Conservation (phyloP, 768 basidiomycete species). For the Termitomyces sp. region DNA sequence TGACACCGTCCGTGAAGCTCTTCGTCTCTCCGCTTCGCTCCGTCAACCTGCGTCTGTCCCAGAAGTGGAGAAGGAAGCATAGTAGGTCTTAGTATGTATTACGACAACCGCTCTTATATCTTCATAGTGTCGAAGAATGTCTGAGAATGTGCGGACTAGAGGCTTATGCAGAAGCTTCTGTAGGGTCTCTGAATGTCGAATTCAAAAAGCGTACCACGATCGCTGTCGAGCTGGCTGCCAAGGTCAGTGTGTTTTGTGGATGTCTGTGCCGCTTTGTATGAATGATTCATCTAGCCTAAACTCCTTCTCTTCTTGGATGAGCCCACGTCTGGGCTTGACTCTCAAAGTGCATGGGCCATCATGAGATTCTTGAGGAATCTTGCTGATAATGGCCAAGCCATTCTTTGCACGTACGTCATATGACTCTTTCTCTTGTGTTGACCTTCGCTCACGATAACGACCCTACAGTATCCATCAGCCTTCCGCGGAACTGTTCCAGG, state of each 20-base stretch:
- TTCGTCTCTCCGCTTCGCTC: constrained; percentile 73
- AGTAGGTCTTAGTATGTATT: constrained; percentile 39
- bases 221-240: constrained; percentile 69
- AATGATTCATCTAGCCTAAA: constrained; percentile 45
- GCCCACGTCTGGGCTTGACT: constrained; percentile 85
- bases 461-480: constrained; percentile 41
- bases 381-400: constrained; percentile 79
- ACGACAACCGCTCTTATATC: not conserved
- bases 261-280: not conserved
- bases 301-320: constrained; percentile 85
- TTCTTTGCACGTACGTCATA: constrained; percentile 73
- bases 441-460: not conserved
- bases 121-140: constrained; percentile 34
- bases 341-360: constrained; percentile 84
- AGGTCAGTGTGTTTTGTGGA: constrained; percentile 32
- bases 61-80: constrained; percentile 67
- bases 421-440: not conserved
- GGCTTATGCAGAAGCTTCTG: constrained; percentile 54
- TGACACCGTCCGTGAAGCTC: constrained; percentile 75
- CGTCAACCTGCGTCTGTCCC: constrained; percentile 69
- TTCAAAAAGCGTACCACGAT: constrained; percentile 55
- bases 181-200: constrained; percentile 48
- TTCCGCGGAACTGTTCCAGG: constrained; percentile 78
- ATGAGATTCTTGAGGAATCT: constrained; percentile 69
- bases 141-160: constrained; percentile 66